phyloP scores from a whole-genome alignment of 2,329 filamentous ascomycete genomes.

The Pleoardoris graminearum region DNA sequence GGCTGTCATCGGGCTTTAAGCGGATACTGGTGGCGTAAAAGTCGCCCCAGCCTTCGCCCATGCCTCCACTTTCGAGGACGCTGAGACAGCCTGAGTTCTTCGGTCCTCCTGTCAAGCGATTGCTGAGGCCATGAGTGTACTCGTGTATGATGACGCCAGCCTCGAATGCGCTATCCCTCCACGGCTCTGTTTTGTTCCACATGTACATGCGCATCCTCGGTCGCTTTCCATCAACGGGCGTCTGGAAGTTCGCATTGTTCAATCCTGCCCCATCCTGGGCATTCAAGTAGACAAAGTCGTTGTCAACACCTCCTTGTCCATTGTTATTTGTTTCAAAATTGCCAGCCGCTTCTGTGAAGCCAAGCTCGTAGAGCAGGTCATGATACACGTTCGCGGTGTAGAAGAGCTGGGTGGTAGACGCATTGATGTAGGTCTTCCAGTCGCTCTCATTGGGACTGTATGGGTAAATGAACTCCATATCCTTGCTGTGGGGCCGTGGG shows the following conservation, averaged over 20 bases:
- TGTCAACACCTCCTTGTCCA: conserved; percentile 55
- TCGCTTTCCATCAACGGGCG: conserved; percentile 55
- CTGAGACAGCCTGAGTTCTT: conserved; percentile 56
- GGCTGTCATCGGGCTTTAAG: conserved; percentile 52
- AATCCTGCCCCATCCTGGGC: conserved; percentile 59
- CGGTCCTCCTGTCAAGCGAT: conserved; percentile 62
- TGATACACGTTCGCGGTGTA: conserved; percentile 65
- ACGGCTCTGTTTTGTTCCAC: conserved; percentile 54
- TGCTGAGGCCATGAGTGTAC: conserved; percentile 54
- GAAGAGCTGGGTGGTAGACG: conserved; percentile 63
- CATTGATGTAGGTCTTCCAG: conserved; percentile 52
- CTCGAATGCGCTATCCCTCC: conserved; percentile 62
- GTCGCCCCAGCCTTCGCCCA: conserved; percentile 64
- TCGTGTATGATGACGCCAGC: conserved; percentile 62
- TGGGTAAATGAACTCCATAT: conserved; percentile 50
- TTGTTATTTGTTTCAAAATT: conserved; percentile 65
- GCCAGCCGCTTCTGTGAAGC: conserved; percentile 61
- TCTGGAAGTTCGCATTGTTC: conserved; percentile 62
- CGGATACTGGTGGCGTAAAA: conserved; percentile 59
- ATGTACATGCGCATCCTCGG: conserved; percentile 64
- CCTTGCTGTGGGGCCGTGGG: conserved; percentile 53
- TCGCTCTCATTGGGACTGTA: conserved; percentile 30
- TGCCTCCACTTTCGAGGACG: conserved; percentile 56
- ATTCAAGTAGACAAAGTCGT: conserved; percentile 60
- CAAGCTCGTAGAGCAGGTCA: conserved; percentile 61